Conservation (phyloP, 345 rosid genomes). For the Aethionema arabicum region DNA sequence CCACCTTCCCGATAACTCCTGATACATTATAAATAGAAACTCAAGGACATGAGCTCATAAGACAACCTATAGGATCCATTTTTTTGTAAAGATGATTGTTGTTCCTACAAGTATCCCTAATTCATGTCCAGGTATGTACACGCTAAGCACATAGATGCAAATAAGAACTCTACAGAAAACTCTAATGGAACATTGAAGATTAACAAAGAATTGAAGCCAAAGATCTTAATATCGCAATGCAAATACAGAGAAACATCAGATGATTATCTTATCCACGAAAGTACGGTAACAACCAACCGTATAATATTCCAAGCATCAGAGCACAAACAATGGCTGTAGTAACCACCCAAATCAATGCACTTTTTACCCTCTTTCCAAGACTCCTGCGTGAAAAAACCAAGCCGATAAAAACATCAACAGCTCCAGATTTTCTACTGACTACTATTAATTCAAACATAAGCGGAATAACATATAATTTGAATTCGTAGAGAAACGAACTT, state of each 20-base stretch:
- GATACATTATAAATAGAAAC: conserved; percentile 26
- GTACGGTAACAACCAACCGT: conserved; percentile 52
- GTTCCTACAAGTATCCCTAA: not conserved
- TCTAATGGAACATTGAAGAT: not conserved
- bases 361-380: conserved; percentile 82
- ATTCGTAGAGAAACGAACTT: conserved; percentile 55
- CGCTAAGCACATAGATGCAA: too few species aligned
- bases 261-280: not conserved
- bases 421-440: not conserved
- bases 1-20: conserved; percentile 96
- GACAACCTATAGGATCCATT: not conserved
- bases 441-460: not conserved
- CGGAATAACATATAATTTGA: not conserved
- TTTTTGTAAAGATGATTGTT: too few species aligned
- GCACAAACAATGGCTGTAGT: conserved; percentile 80
- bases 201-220: not conserved
- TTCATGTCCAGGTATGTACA: not conserved
- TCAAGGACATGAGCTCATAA: conserved; percentile 3
- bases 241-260: conserved; percentile 5
- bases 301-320: conserved; percentile 86
- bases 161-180: too few species aligned
- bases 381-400: conserved; percentile 46
- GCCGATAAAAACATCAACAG: conserved; percentile 7
- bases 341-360: conserved; percentile 83
- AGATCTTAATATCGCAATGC: conserved; percentile 12